Evolutionary conservation across 2,329 filamentous ascomycete species (phyloP), one percentile per base, ranked within the genome.

Genomic region (Furcasterigmium sp.): DNA sequence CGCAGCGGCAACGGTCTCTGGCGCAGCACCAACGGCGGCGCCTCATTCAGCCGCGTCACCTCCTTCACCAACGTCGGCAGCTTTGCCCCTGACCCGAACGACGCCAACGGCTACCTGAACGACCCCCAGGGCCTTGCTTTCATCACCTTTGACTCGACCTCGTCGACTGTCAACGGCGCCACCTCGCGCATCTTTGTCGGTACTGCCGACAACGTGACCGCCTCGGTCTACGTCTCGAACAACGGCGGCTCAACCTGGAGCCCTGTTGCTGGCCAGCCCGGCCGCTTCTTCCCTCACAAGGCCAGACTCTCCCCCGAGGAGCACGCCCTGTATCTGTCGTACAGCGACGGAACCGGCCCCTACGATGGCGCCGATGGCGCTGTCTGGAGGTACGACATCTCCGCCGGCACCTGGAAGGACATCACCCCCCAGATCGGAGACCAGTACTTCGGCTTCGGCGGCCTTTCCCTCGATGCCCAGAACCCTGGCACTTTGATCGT

Each of bases 1-100:
- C 68, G 77, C 35, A 79, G 73, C 46, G 77, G 76, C 6, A 71
- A 80, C 26, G 78, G 78, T 3, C 61, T 82, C 3, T 81, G 73
- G 69, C 78, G 75, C 57, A 77, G 72, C 43, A 74, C 69, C 4
- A 72, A 82, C 48, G 71, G 68, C 11, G 78, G 76, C n/a, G 32
- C 30, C 3, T 38, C 69, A 10, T 81, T 76, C 56, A 51, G 56
- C 19, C 75, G 77, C 46, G 76, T 81, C 5, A 61, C 67, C 1
- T 68, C 70, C 2, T 80, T 80, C 57, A 75, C 67, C 15, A 75
- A 70, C 42, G 66, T 69, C 4, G 77, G 77, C 21, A 72, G 69
- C 2, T 79, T 62, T 47, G 57, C 65, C 61, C 68, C 2, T 60
- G 76, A 47, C 64, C 73, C 2, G 20, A 70, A 39, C 20, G 71